Base-by-base conservation (phyloP, 1,139 yeast genomes). In the Torulaspora globosa region DNA sequence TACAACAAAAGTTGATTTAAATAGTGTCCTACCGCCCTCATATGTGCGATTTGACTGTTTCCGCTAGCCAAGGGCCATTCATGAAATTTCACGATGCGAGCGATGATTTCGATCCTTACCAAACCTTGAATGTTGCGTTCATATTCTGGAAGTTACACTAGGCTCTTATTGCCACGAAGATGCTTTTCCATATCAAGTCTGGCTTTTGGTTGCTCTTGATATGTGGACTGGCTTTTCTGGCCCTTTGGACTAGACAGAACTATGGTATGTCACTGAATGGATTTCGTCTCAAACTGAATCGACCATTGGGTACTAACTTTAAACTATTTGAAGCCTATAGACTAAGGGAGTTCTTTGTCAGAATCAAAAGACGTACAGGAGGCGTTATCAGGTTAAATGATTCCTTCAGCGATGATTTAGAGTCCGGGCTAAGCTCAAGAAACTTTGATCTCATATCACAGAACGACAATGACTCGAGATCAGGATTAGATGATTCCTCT, bases 401-500 rank as follows among this genome's bases (percentile, higher is more conserved):
- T 11, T 70, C 81, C 1, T 84, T 84, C 60, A 68, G 69, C 36
- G 71, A 71, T 11, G 95, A 86, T 61, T 58, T 79, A 19, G 86
- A 80, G 43, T 69, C 70, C n/a, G 95, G 95, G 0, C 66, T 86
- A 31, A 69, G 73, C 32, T 84, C 94, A 14, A 69, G 66, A 34
- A 75, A 69, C 31, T 86, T 86, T 58, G 78, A 82, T 60, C 62
- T 85, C 26, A 58, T 59, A 5, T 55, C 69, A 11, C 71, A 74
- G 39, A 80, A 83, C 49, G 63, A 66, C 10, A 68, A 69, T 29
- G 95, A 86, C 58, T 40, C 69, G 0, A 73, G 95, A 45, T 59
- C 67, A 12, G 95, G 95, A 0, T 69, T 86, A 36, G 81, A 79
- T 61, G 78, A 71, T 31, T 60, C 52, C 4, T 79, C 85, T 2